Percentiles rank a stretch among this genome's conserved stretches.
Conservation (phyloP, 1,284 basidiomycete species). For the Rhodotorula sp. region DNA sequence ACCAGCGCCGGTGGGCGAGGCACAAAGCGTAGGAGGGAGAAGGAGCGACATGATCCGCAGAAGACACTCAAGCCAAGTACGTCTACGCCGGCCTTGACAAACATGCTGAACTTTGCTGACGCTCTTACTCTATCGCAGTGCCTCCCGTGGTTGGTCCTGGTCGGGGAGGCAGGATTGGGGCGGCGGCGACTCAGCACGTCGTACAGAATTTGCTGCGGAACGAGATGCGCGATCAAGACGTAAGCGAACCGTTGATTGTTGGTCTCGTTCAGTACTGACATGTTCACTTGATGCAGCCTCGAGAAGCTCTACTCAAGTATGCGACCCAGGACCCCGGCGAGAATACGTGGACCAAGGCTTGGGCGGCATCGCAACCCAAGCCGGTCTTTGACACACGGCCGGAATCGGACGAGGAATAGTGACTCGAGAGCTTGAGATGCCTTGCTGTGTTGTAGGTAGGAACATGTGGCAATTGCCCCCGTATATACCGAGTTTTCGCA, state of each 20-base stretch:
- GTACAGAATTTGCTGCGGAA: slow-evolving; percentile 89
- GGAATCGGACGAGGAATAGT: slow-evolving; percentile 28
- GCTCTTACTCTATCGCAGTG: slow-evolving; percentile 51
- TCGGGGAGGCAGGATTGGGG: slow-evolving; percentile 86
- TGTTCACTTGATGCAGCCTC: slow-evolving; percentile 92
- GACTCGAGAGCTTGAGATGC: background rate
- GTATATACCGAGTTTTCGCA: background rate
- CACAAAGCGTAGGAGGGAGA: slow-evolving; percentile 75
- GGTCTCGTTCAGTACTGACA: background rate
- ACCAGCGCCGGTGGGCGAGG: slow-evolving; percentile 48
- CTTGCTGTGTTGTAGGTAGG: background rate
- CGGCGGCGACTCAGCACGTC: slow-evolving; percentile 89
- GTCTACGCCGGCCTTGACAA: background rate
- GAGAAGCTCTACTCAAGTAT: slow-evolving; percentile 93
- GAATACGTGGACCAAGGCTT: slow-evolving; percentile 38
- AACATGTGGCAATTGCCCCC: background rate
- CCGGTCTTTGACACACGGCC: slow-evolving; percentile 31
- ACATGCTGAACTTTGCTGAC: background rate
- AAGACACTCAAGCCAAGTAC: slow-evolving; percentile 76
- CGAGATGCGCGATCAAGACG: slow-evolving; percentile 84
- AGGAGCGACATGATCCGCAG: slow-evolving; percentile 78
- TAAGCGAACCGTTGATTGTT: slow-evolving; percentile 56
- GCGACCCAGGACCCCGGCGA: slow-evolving; percentile 57
- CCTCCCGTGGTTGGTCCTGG: slow-evolving; percentile 89
- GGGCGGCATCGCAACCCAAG: slow-evolving; percentile 38